Conservation (phyloP, 257 asterid species). For the Gentiana straminea region DNA sequence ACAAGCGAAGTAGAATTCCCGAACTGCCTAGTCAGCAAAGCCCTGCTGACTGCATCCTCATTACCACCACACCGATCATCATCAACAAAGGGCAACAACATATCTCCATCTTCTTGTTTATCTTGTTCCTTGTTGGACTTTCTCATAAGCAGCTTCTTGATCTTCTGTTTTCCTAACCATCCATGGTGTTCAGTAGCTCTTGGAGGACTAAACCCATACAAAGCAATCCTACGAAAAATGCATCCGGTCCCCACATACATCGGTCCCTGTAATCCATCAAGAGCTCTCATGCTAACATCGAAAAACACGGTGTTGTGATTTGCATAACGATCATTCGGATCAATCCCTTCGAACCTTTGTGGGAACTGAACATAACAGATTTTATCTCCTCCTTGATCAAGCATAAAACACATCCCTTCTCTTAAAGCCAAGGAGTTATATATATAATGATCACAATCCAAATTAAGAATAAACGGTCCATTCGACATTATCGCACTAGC, state of each 20-base stretch:
- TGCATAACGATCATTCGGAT: slow-evolving; percentile 83
- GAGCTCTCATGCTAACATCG: slow-evolving; percentile 88
- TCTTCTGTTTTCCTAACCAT: slow-evolving; percentile 65
- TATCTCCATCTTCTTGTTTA: slow-evolving; percentile 40
- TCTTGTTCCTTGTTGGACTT: slow-evolving; percentile 28
- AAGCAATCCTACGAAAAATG: slow-evolving; percentile 68
- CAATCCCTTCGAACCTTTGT: slow-evolving; percentile 85
- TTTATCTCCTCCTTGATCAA: slow-evolving; percentile 84
- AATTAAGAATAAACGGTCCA: slow-evolving; percentile 80
- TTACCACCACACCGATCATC: slow-evolving; percentile 14
- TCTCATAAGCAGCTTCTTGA: slow-evolving; percentile 30
- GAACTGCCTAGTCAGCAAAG: slow-evolving; percentile 47
- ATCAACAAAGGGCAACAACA: slow-evolving; percentile 45
- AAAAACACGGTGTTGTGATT: slow-evolving; percentile 92
- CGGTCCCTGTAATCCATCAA: slow-evolving; percentile 91
- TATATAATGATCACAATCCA: slow-evolving; percentile 89
- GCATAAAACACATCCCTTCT: slow-evolving; percentile 99
- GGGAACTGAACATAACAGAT: slow-evolving; percentile 88
- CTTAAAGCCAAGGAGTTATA: slow-evolving; percentile 61
- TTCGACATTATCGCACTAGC: slow-evolving; percentile 90
- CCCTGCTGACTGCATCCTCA: slow-evolving; percentile 35
- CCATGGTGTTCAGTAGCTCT: slow-evolving; percentile 82
- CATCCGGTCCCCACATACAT: slow-evolving; percentile 98
- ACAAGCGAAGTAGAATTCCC: slow-evolving; percentile 59
- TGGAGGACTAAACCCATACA: slow-evolving; percentile 87